Evolutionary conservation across 768 basidiomycete genomes (phyloP), one percentile per base, ranked within the genome.

Genomic region (Rossbeevera mucosa): DNA sequence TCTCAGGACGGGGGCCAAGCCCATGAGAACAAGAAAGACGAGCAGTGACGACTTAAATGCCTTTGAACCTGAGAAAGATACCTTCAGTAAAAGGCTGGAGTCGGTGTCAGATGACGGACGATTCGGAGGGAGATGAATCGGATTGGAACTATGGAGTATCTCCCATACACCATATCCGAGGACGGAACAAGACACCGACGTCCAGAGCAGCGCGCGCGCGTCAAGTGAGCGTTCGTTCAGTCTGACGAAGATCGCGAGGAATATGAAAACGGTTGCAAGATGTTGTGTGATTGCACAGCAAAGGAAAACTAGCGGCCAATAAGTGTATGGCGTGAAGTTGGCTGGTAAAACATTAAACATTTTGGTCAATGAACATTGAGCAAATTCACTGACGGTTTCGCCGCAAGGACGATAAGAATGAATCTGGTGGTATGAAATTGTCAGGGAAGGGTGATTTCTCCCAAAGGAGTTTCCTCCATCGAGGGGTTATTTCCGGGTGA

Each of bases 1-100:
- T 63, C 86, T 82, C 51, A 98, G 74, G 9, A 97, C 88, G 13
- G 96, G 96, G 3, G 94, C 86, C 50, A 97, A 76, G 14, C 93
- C 86, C 74, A 96, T 83, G 54, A 99, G 78, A 7, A 90, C 81
- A 21, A 96, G 79, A 63, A 95, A 90, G 58, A 94, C 88, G 53
- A 97, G 76, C 41, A 97, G 76, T 7, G 88, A 86, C 4, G 91
- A 90, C 64, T 90, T 92, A 55, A 87, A 64, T 1, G 80, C 74
- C 64, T 87, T 88, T 38, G 86, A 76, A 56, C 82, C 88, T 91
- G 61, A 24, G 22, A 42, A 42, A 38, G 46, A 26, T 7, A 41
- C 43, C 22, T 28, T 69, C 49, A 59, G 55, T 24, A 22, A 47
- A 52, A 25, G 47, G 14, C 28, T 41, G 36, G 50, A 30, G 40